These are phyloP conservation scores for Candida caryicola DNA, from an alignment of 805 yeast species.

Conservation along the genomic window DNA sequence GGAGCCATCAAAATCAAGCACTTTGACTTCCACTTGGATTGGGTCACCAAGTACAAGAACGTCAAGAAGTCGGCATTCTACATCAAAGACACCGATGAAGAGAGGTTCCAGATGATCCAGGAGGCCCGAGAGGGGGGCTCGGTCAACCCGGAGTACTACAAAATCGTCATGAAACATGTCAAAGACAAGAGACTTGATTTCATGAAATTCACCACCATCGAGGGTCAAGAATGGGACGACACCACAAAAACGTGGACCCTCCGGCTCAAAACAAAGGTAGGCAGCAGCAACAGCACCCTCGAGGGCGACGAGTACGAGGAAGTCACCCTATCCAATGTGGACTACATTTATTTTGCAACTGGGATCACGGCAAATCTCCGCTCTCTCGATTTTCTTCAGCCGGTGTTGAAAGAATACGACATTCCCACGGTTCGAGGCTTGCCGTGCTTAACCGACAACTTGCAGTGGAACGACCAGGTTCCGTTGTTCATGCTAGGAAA, in stretches of 20 bases:
- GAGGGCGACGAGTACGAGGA: slow-evolving; percentile 5
- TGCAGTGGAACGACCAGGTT: slow-evolving; percentile 39
- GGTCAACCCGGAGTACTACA: slow-evolving; percentile 43
- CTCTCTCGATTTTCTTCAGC: slow-evolving; percentile 27
- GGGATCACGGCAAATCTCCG: slow-evolving; percentile 34
- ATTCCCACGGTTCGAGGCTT: slow-evolving; percentile 35
- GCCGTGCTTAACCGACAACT: slow-evolving; percentile 44
- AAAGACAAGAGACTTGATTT: slow-evolving; percentile 30
- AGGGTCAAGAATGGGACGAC: slow-evolving; percentile 23
- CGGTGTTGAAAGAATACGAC: slow-evolving; percentile 23
- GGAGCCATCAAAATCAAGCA: slow-evolving; percentile 42
- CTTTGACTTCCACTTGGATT: slow-evolving; percentile 47
- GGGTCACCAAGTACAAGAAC: slow-evolving; percentile 50
- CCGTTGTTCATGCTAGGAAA: slow-evolving; percentile 44
- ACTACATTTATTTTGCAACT: slow-evolving; percentile 42
- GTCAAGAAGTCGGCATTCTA: slow-evolving; percentile 43
- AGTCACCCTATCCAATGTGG: slow-evolving; percentile 13
- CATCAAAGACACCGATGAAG: slow-evolving; percentile 42
- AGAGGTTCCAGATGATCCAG: slow-evolving; percentile 37
- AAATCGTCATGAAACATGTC: slow-evolving; percentile 26
- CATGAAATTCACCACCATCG: slow-evolving; percentile 26
- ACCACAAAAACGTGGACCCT: slow-evolving; percentile 24
- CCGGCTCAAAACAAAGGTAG: slow-evolving; percentile 7
- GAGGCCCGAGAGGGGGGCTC: slow-evolving; percentile 47
- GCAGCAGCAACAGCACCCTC: slow-evolving; percentile 5